Base-by-base conservation (phyloP, 2,329 filamentous ascomycete genomes). In the Paracamarosporium sp. region DNA sequence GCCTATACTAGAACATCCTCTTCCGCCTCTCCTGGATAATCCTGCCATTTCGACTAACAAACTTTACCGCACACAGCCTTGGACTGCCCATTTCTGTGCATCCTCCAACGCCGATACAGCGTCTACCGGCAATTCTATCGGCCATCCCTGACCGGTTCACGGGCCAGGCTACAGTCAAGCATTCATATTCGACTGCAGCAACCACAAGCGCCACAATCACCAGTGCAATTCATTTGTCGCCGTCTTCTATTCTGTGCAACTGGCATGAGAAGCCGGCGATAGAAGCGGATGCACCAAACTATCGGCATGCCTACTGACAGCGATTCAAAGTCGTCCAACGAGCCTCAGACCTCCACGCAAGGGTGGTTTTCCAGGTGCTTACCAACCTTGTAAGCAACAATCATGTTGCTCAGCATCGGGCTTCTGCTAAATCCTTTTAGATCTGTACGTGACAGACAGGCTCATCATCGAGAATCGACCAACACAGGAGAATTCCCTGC, bases 301-400 rank as follows among this genome's bases (percentile, higher is more conserved):
- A 48, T 65, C 68, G 72, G 66, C 50, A 76, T 76, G 73, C 67
- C 65, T 56, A 54, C 56, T 68, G 73, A 72, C 60, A 52, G 54
- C 38, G 66, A 70, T 27, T 52, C 68, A 45, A 69, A 70, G 55
- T 46, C 55, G 55, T 63, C 64, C 54, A 71, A 64, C 59, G 72
- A 69, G 41, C 64, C 65, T 46, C 65, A 69, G 13, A 68, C 57
- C 51, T 31, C 64, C 30, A 56, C 59, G 38, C 47, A 64, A 30
- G 64, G 70, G 48, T 67, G 63, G 58, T 64, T 69, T 55, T 65
- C 66, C 31, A 72, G 63, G 68, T 75, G 70, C 13, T 40, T 73
- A 43, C 58, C 69, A 44, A 59, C 65, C 59, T 62, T 74, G 72
- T 75, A 59, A 64, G 69, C 68, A 24, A 54, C 41, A 44, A 28